phyloP scores from a whole-genome alignment of 164 flowering plant species.

The Nymphaea thermarum region DNA sequence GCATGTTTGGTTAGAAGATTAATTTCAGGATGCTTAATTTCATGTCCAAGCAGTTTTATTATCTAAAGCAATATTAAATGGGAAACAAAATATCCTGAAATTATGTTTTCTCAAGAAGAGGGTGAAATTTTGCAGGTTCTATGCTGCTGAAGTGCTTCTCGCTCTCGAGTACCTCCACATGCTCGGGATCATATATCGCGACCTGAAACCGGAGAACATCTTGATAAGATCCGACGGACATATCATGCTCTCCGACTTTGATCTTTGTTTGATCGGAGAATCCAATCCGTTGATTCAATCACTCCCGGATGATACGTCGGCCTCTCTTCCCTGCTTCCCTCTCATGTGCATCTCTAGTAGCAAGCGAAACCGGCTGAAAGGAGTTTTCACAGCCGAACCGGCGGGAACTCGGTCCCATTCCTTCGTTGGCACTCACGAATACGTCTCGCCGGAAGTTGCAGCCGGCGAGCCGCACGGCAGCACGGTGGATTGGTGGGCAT shows the following conservation, averaged over 20 bases:
- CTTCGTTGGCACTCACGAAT: slow-evolving; percentile 94
- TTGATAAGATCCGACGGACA: not conserved
- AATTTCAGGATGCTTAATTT: too few species aligned
- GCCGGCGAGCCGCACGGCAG: slow-evolving; percentile 69
- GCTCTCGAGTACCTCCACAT: slow-evolving; percentile 1
- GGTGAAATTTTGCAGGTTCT: not conserved
- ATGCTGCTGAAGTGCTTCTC: slow-evolving; percentile 1
- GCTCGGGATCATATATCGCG: not conserved
- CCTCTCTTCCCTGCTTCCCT: not conserved
- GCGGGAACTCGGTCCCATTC: slow-evolving; percentile 64
- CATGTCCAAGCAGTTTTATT: too few species aligned
- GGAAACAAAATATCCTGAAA: too few species aligned
- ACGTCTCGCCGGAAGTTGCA: slow-evolving; percentile 82
- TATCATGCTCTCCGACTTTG: slow-evolving; percentile 1
- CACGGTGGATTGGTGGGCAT: slow-evolving; percentile 96
- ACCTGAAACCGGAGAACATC: slow-evolving; percentile 1
- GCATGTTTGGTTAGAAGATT: too few species aligned
- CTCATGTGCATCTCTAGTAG: not conserved
- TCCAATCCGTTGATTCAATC: not conserved
- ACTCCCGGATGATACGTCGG: not conserved
- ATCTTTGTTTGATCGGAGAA: not conserved
- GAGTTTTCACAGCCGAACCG: slow-evolving; percentile 60
- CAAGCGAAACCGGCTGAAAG: slow-evolving; percentile 34
- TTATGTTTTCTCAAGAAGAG: too few species aligned
- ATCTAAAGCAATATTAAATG: too few species aligned